Evolutionary conservation across 2,329 filamentous ascomycete genomes (phyloP), one percentile per base, ranked within the genome.

Genomic region (Nemania sp.): DNA sequence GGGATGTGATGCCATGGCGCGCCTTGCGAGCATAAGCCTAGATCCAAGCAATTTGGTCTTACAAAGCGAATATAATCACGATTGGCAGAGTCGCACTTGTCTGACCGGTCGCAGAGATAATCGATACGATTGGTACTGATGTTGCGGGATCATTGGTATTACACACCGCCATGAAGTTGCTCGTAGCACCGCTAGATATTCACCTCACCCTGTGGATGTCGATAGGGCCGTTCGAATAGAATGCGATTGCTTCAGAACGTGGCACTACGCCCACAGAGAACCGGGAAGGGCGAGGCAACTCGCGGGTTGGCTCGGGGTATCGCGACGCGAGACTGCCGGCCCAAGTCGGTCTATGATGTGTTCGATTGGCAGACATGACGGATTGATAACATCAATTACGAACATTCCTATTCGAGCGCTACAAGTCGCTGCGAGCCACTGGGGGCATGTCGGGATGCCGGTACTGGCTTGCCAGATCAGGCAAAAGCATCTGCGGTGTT

Each of bases 101-200:
- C 47, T 49, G 51, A 59, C 57, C 54, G 57, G 43, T 54, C 22
- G 51, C 57, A 52, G 43, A 56, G 36, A 51, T 40, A 33, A 37
- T 42, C 54, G 46, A 36, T 44, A 24, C 30, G 31, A 15, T 33
- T 28, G 31, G 54, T 42, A 54, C 47, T 26, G n/a, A 46, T 30
- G 30, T 30, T 20, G 22, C 50, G 36, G 40, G 43, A 33, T 28
- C 26, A 31, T 41, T 48, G 30, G 37, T 46, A 47, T 47, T 28
- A 23, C 52, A 46, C 52, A 20, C 15, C 31, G 47, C 49, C 22
- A 20, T 19, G 12, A 39, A 39, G 11, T 36, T 24, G 49, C 42
- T 49, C 42, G 33, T 50, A 47, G 47, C 43, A 19, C 30, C 26
- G 23, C 22, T n/a, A 34, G 33, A 40, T 11, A 45, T 33, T n/a